These are phyloP conservation scores for Colletotrichum scovillei DNA, from an alignment of 2,329 filamentous ascomycete species.

Conservation along the genomic window DNA sequence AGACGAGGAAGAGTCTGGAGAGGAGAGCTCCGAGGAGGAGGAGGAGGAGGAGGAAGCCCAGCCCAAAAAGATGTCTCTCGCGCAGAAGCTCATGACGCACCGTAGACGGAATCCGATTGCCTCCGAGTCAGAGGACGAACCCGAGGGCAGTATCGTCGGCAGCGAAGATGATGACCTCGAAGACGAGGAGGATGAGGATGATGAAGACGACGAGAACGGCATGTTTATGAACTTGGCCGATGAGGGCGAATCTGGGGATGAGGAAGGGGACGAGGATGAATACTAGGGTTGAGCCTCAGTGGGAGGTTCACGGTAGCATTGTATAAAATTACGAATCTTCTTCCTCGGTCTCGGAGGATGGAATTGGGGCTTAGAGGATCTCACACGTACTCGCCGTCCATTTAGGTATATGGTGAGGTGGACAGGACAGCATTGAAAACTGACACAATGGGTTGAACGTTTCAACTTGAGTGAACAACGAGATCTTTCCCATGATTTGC, in stretches of 20 bases:
- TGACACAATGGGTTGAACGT: background rate
- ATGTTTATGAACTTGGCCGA: constrained; percentile 48
- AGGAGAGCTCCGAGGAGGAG: constrained; percentile 6
- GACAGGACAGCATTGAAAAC: background rate
- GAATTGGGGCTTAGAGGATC: no score
- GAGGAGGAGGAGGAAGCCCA: constrained; percentile 2
- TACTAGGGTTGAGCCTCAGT: constrained; percentile 1
- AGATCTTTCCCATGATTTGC: background rate
- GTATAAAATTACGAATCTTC: background rate
- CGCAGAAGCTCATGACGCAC: constrained; percentile 38
- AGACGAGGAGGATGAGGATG: constrained; percentile 38
- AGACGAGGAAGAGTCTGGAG: constrained; percentile 22
- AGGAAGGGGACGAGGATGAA: constrained; percentile 10
- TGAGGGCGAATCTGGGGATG: constrained; percentile 37
- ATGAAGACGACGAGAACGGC: constrained; percentile 36
- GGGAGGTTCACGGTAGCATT: no score
- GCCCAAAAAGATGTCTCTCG: constrained; percentile 37
- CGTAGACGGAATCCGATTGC: constrained; percentile 37
- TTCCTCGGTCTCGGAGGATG: background rate
- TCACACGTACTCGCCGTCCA: background rate
- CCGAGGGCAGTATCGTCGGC: constrained; percentile 38
- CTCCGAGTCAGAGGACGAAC: constrained; percentile 37
- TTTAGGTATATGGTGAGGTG: background rate
- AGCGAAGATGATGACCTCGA: constrained; percentile 32
- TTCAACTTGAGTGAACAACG: no score